Conservation (phyloP, 2,329 filamentous ascomycete genomes). For the Ophiostoma perfectum region DNA sequence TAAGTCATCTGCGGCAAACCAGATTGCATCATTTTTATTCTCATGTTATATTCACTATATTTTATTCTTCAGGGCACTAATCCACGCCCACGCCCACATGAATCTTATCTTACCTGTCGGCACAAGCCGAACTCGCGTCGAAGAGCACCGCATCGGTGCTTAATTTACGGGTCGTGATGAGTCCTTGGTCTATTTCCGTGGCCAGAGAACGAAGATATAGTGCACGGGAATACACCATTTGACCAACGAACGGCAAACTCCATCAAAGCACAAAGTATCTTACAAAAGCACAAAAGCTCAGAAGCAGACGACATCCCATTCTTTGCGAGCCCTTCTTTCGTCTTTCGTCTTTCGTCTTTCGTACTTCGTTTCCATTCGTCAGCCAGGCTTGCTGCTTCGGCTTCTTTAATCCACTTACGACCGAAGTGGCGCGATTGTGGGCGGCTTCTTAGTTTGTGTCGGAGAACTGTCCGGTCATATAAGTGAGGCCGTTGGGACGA, state of each 20-base stretch:
- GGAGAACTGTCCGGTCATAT: neutral
- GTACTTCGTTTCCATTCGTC: neutral
- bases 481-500: constrained; percentile 1
- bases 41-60: neutral
- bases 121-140: constrained; percentile 4
- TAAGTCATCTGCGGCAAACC: neutral
- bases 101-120: neutral
- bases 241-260: neutral
- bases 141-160: neutral
- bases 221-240: neutral
- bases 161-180: neutral
- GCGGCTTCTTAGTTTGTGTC: neutral
- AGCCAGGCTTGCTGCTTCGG: neutral
- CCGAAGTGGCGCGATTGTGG: constrained; percentile 4
- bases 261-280: neutral
- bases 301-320: neutral
- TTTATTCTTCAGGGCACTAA: neutral
- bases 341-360: too few species aligned
- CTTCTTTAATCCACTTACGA: neutral
- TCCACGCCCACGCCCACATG: neutral
- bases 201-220: neutral
- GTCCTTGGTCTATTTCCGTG: neutral
- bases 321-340: neutral
- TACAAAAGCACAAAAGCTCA: neutral
- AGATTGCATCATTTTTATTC: neutral